These are phyloP conservation scores for Pichia sp. DNA, from an alignment of 1,139 yeast genomes.

Conservation along the genomic window DNA sequence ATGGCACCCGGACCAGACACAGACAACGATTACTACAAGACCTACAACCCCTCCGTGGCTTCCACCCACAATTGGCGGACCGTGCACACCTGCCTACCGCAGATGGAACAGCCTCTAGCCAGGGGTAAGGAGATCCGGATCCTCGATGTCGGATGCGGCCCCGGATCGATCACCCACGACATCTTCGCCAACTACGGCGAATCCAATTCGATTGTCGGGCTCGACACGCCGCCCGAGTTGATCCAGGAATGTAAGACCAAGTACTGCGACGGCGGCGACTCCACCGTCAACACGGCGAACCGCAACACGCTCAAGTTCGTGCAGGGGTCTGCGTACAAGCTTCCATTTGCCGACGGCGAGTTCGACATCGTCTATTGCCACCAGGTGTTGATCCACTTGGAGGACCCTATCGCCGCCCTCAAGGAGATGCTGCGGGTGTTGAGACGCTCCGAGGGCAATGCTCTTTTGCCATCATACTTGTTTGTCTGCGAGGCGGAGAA, in stretches of 20 bases:
- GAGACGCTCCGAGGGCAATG: not conserved
- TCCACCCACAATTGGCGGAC: constrained; percentile 9
- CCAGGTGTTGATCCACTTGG: constrained; percentile 10
- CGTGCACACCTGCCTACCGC: not conserved
- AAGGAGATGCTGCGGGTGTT: constrained; percentile 7
- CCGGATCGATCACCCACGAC: constrained; percentile 11
- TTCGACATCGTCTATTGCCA: constrained; percentile 13
- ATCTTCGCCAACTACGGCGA: constrained; percentile 6
- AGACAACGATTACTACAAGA: constrained; percentile 11
- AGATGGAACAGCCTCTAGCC: not conserved
- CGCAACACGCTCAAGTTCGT: constrained; percentile 2
- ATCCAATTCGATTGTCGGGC: constrained; percentile 1
- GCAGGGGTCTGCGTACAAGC: constrained; percentile 3
- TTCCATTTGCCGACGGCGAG: constrained; percentile 8
- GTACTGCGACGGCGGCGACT: not conserved
- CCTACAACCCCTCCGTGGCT: constrained; percentile 19
- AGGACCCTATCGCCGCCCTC: constrained; percentile 1
- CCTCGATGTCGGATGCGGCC: constrained; percentile 14
- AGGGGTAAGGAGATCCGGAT: not conserved
- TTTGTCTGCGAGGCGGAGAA: constrained; percentile 9
- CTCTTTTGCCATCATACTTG: not conserved
- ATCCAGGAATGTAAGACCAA: not conserved
- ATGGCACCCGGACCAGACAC: not conserved
- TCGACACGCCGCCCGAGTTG: constrained; percentile 4
- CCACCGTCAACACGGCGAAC: not conserved